Conservation (phyloP, 768 basidiomycete species). For the Gymnopilus junonius region DNA sequence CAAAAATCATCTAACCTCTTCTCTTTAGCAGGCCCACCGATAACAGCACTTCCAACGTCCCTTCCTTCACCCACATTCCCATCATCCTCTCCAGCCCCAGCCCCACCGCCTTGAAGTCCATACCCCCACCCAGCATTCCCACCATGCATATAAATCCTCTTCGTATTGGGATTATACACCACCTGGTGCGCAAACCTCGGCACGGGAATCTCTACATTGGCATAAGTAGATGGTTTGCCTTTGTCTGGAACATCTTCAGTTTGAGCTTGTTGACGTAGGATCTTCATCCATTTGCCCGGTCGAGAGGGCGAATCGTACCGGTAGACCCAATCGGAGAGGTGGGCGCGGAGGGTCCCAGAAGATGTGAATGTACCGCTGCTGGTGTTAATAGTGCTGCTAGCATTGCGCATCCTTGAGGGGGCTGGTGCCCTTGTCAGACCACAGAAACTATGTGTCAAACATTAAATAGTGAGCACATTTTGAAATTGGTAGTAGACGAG, state of each 20-base stretch:
- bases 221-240: constrained; percentile 4
- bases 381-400: neutral
- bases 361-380: neutral
- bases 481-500: no score
- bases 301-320: constrained; percentile 58
- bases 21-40: constrained; percentile 40
- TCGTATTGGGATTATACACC: constrained; percentile 65
- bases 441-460: constrained; percentile 52
- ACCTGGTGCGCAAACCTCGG: constrained; percentile 82
- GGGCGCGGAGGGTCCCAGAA: constrained; percentile 47
- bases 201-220: constrained; percentile 44
- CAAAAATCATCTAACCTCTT: constrained; percentile 77
- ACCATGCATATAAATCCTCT: constrained; percentile 71
- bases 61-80: constrained; percentile 19
- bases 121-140: constrained; percentile 63
- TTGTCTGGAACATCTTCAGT: neutral
- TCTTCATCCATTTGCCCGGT: constrained; percentile 70
- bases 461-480: no score
- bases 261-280: constrained; percentile 44
- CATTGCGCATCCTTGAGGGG: constrained; percentile 34
- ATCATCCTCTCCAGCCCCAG: constrained; percentile 23
- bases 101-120: neutral
- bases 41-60: constrained; percentile 15
- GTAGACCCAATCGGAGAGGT: constrained; percentile 70
- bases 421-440: constrained; percentile 54